Conservation (phyloP, 257 asterid genomes). For the Gynochthodes officinalis region DNA sequence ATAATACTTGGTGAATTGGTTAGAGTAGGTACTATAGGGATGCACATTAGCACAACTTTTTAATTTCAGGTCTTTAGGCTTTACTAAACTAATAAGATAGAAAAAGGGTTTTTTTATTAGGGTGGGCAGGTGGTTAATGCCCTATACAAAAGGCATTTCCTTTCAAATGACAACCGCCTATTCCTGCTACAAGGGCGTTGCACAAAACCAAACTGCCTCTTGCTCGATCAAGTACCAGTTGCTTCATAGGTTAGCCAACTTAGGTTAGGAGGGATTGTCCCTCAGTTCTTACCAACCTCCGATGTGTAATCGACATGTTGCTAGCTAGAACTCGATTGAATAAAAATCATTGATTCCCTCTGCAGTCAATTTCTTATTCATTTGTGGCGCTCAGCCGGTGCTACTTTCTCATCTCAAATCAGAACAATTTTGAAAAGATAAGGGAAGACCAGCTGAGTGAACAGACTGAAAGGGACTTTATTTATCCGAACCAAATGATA, state of each 20-base stretch:
- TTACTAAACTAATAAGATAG: slow-evolving; percentile 3
- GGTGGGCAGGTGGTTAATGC: neutral
- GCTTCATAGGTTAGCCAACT: neutral
- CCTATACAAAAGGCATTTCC: slow-evolving; percentile 2
- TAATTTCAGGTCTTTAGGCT: neutral
- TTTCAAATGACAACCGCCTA: slow-evolving; percentile 15
- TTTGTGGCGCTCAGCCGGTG: too few species aligned
- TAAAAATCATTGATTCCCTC: neutral
- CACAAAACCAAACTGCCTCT: slow-evolving; percentile 8
- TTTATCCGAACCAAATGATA: neutral
- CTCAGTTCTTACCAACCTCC: neutral
- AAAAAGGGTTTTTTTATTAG: neutral
- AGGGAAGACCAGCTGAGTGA: neutral
- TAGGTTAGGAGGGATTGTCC: slow-evolving; percentile 1
- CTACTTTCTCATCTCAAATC: too few species aligned
- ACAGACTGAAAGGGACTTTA: neutral
- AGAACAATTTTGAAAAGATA: neutral
- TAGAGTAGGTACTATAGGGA: too few species aligned
- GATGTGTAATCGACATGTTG: neutral
- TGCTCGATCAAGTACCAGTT: slow-evolving; percentile 6
- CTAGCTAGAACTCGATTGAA: slow-evolving; percentile 1
- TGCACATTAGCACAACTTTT: neutral
- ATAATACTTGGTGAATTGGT: too few species aligned
- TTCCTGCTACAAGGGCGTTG: slow-evolving; percentile 2
- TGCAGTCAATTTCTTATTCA: neutral